Conservation (phyloP, 164 flowering plant genomes). For the Paratinospora sagittata region DNA sequence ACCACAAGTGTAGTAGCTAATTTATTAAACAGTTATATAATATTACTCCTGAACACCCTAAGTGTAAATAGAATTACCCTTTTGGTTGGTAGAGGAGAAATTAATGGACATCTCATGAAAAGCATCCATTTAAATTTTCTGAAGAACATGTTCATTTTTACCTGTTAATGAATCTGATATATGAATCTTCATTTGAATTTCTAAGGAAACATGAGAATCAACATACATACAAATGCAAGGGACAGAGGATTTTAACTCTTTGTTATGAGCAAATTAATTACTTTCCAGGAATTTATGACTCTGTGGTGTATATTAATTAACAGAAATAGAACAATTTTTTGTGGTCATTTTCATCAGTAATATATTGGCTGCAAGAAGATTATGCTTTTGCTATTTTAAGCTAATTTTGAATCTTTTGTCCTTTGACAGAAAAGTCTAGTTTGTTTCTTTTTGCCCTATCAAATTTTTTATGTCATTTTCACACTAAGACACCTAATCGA, state of each 20-base stretch:
- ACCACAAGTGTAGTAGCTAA: conserved; percentile 10
- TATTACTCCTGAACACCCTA: background rate
- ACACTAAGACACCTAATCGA: background rate
- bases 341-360: background rate
- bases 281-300: too few species aligned
- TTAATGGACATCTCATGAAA: background rate
- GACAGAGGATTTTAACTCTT: too few species aligned
- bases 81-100: too few species aligned
- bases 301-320: too few species aligned
- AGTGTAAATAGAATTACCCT: background rate
- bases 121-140: background rate
- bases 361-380: background rate
- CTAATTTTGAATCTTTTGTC: background rate
- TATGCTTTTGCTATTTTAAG: background rate
- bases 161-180: background rate
- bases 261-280: too few species aligned
- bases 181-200: too few species aligned
- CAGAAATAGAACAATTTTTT: too few species aligned
- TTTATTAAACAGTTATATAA: too few species aligned
- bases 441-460: background rate
- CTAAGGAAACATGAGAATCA: too few species aligned
- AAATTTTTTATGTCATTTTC: background rate
- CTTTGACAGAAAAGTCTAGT: background rate
- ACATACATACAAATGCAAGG: too few species aligned
- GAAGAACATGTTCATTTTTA: background rate